Percentiles rank a stretch among this genome's conserved stretches.
Evolutionary conservation across 2,329 filamentous ascomycete genomes (phyloP).

Genomic region (Calcarisporium arbuscula): DNA sequence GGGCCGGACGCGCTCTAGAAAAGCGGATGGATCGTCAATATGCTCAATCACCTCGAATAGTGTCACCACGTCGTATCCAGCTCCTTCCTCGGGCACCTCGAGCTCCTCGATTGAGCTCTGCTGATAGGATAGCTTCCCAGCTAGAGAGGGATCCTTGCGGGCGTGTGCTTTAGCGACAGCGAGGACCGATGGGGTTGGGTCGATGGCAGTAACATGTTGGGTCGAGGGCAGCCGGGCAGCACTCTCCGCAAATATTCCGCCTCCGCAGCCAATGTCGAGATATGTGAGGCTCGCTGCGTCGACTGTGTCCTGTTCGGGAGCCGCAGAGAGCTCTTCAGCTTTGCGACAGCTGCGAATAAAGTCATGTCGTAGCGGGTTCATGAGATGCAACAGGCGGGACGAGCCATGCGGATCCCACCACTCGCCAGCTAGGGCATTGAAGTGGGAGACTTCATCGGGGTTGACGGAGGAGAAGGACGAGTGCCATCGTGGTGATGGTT

Average conservation of each 20-base stretch:
- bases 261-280: constrained; percentile 91
- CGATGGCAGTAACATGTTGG: constrained; percentile 63
- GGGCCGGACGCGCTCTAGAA: constrained; percentile 63
- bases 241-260: constrained; percentile 91
- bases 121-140: constrained; percentile 60
- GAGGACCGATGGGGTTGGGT: constrained; percentile 69
- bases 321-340: constrained; percentile 33
- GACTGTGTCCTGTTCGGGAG: constrained; percentile 27
- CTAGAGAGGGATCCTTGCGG: constrained; percentile 63
- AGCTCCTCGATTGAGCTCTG: constrained; percentile 74
- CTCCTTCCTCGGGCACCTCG: constrained; percentile 27
- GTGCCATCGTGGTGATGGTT: constrained; percentile 13
- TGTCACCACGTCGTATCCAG: constrained; percentile 70
- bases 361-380: constrained; percentile 94
- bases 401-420: constrained; percentile 98
- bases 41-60: constrained; percentile 96
- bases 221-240: constrained; percentile 64
- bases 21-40: constrained; percentile 67
- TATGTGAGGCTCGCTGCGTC: constrained; percentile 47
- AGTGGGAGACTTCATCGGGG: constrained; percentile 84
- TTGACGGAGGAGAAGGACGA: constrained; percentile 66
- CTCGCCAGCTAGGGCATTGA: constrained; percentile 82
- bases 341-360: constrained; percentile 72
- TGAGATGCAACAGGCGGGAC: constrained; percentile 86
- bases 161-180: constrained; percentile 71